A percentile compares a stretch with the other conserved stretches of the same genome.
These are phyloP conservation scores for Coemansia sp. DNA, from an alignment of 192 early-diverging fungal genomes.

Conservation along the genomic window DNA sequence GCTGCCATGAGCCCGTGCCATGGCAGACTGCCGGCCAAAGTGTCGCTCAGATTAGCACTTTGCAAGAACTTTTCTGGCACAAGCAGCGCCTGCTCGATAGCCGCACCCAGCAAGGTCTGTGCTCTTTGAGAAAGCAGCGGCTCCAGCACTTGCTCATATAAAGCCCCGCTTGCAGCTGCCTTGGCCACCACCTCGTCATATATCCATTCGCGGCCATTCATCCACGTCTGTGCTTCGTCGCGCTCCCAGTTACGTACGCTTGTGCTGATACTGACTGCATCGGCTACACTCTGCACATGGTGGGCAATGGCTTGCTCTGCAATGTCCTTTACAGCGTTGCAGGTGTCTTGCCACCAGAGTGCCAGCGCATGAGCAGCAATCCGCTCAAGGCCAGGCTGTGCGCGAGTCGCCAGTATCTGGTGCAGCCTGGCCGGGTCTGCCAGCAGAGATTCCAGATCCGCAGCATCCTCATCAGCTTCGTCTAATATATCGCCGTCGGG, in stretches of 20 bases:
- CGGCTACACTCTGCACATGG: slow-evolving; percentile 16
- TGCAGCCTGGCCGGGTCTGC: slow-evolving; percentile 16
- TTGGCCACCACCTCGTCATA: slow-evolving; percentile 9
- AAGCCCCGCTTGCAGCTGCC: slow-evolving; percentile 1
- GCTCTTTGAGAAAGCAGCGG: slow-evolving; percentile 29
- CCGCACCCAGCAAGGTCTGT: slow-evolving; percentile 9
- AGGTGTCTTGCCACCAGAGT: slow-evolving; percentile 26
- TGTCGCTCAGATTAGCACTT: slow-evolving; percentile 6
- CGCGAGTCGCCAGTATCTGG: slow-evolving; percentile 22
- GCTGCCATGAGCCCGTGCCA: slow-evolving; percentile 20
- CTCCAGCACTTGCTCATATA: slow-evolving; percentile 21
- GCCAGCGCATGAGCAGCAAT: slow-evolving; percentile 23
- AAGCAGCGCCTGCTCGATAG: slow-evolving; percentile 17
- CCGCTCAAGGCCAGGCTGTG: slow-evolving; percentile 32
- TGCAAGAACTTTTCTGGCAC: slow-evolving; percentile 16
- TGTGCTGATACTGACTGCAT: slow-evolving; percentile 16
- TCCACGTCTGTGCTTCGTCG: slow-evolving; percentile 7
- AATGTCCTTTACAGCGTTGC: slow-evolving; percentile 1
- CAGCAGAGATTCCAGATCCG: slow-evolving; percentile 14
- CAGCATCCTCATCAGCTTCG: slow-evolving; percentile 27
- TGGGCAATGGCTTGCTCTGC: slow-evolving; percentile 5
- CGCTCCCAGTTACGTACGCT: slow-evolving; percentile 17
- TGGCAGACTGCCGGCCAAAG: slow-evolving; percentile 26
- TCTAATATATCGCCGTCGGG: slow-evolving; percentile 8
- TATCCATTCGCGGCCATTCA: slow-evolving; percentile 13